Percentiles rank a stretch among this genome's conserved stretches.
phyloP scores from a whole-genome alignment of 495 filamentous ascomycete genomes.

The Hypomontagnella monticulosa region DNA sequence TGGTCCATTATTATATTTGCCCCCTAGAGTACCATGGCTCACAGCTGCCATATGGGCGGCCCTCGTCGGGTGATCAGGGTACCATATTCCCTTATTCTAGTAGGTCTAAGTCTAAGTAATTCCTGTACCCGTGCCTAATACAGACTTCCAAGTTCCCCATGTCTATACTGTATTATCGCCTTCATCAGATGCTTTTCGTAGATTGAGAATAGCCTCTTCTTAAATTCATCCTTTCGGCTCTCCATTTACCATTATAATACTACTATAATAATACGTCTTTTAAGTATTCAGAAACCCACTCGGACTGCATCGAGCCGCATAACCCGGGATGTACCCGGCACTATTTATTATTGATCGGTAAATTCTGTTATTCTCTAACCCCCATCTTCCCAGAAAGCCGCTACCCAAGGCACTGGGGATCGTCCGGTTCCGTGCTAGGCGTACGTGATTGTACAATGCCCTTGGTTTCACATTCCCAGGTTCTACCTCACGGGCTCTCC shows the following conservation, averaged over 20 bases:
- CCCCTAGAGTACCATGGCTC: background rate
- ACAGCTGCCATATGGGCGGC: too few species aligned
- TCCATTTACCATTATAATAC: conserved; percentile 6
- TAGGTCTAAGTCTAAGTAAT: background rate
- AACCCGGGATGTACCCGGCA: conserved; percentile 22
- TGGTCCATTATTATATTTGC: background rate
- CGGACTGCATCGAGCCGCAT: conserved; percentile 24
- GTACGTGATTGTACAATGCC: conserved; percentile 20
- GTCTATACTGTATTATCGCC: background rate
- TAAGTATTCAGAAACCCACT: conserved; percentile 13
- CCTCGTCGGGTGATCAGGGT: background rate
- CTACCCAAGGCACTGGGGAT: conserved; percentile 38
- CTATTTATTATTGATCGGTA: conserved; percentile 26
- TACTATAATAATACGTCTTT: conserved; percentile 20
- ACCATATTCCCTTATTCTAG: background rate
- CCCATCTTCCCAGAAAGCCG: conserved; percentile 25
- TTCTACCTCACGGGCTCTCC: conserved; percentile 32
- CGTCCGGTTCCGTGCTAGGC: conserved; percentile 15
- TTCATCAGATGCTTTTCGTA: background rate
- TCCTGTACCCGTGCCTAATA: background rate
- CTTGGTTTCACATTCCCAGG: conserved; percentile 30
- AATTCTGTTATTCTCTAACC: conserved; percentile 25
- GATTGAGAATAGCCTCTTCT: background rate
- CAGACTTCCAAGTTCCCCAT: background rate
- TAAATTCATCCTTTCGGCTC: background rate